Conservation (phyloP, 148 eudicot genomes). For the Salicornia ramosissima region DNA sequence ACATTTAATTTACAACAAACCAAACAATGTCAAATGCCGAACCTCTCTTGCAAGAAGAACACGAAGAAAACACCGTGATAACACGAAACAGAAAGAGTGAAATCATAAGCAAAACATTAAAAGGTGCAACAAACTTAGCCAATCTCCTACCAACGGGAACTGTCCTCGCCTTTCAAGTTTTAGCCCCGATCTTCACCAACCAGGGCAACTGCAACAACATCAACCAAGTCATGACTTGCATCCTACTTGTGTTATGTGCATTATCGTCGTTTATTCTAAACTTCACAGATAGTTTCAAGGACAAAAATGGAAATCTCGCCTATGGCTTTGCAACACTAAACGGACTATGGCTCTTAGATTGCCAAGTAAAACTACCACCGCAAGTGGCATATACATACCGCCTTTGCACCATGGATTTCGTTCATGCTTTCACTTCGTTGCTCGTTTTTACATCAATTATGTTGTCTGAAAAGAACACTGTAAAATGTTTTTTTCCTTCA, state of each 20-base stretch:
- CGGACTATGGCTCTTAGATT: slow-evolving; percentile 73
- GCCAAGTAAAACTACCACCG: slow-evolving; percentile 35
- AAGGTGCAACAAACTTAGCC: slow-evolving; percentile 61
- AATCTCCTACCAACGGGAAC: slow-evolving; percentile 73
- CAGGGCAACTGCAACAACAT: slow-evolving; percentile 47
- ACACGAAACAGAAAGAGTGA: slow-evolving; percentile 36
- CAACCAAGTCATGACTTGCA: slow-evolving; percentile 32
- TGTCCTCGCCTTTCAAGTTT: slow-evolving; percentile 58
- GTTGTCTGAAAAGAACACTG: slow-evolving; percentile 54
- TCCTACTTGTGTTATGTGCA: slow-evolving; percentile 46
- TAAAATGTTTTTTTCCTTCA: slow-evolving; percentile 52
- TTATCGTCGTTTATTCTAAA: slow-evolving; percentile 43
- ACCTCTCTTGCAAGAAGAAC: not conserved
- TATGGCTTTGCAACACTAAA: slow-evolving; percentile 53
- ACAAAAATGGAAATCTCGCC: slow-evolving; percentile 38
- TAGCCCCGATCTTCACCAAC: slow-evolving; percentile 58
- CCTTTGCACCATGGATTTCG: slow-evolving; percentile 45
- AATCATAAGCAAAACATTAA: slow-evolving; percentile 57
- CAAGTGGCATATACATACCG: slow-evolving; percentile 36
- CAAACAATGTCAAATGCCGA: not conserved
- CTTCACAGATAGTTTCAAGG: slow-evolving; percentile 68
- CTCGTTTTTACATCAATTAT: slow-evolving; percentile 59
- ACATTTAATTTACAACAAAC: too few species aligned
- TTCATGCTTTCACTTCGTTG: slow-evolving; percentile 63
- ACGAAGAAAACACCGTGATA: slow-evolving; percentile 35